Evolutionary conservation across 306 rosid species (phyloP).

Genomic region (Cotoneaster glaucophyllus): DNA sequence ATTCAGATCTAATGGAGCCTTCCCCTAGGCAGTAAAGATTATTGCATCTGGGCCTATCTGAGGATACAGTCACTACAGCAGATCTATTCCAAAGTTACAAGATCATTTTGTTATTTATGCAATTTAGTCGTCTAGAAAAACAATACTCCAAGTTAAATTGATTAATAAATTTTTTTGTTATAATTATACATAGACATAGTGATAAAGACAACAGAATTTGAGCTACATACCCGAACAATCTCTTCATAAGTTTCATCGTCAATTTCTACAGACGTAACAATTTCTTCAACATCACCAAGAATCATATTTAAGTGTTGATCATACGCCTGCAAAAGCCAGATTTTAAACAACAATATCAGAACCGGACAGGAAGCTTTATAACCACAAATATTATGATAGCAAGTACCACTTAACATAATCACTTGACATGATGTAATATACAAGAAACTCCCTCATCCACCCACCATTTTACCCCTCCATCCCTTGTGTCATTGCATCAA

Average conservation of each 20-base stretch:
- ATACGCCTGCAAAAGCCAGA: slow-evolving; percentile 70
- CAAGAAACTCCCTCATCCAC: background rate
- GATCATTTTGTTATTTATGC: background rate
- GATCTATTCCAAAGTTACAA: background rate
- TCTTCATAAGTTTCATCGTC: slow-evolving; percentile 99
- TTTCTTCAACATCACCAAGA: slow-evolving; percentile 99
- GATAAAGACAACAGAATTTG: background rate
- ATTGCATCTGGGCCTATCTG: background rate
- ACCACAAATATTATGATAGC: background rate
- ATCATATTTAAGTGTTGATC: slow-evolving; percentile 99
- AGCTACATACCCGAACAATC: slow-evolving; percentile 84
- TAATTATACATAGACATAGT: background rate
- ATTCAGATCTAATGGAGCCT: background rate
- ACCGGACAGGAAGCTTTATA: background rate
- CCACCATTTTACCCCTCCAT: background rate
- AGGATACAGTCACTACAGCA: background rate
- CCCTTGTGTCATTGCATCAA: background rate
- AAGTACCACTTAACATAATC: background rate
- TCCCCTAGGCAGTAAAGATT: background rate
- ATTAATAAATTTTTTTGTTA: too few species aligned
- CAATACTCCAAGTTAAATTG: background rate
- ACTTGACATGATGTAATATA: background rate
- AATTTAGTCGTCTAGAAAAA: background rate
- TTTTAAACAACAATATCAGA: slow-evolving; percentile 9
- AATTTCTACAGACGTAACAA: slow-evolving; percentile 86